Conservation (phyloP, 306 rosid species). For the Dicorynia guianensis region DNA sequence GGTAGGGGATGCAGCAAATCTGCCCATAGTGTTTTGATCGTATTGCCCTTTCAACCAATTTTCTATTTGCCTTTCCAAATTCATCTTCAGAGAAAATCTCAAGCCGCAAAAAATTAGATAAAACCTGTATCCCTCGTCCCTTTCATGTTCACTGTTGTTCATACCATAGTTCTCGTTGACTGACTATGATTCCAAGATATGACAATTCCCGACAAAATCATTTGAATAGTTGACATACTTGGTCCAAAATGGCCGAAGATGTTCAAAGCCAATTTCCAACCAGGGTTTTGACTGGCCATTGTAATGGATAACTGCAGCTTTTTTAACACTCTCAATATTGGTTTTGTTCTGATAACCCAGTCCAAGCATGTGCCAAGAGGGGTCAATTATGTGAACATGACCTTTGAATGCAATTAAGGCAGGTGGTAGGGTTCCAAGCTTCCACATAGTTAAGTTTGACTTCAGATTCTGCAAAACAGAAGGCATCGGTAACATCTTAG, state of each 20-base stretch:
- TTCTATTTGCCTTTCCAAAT: conserved; percentile 57
- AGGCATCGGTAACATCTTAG: conserved; percentile 33
- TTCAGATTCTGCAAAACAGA: conserved; percentile 73
- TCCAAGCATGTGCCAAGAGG: conserved; percentile 97
- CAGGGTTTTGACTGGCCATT: conserved; percentile 99
- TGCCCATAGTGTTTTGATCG: conserved; percentile 44
- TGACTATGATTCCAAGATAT: conserved; percentile 88
- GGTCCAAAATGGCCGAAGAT: conserved; percentile 96
- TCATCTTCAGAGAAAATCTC: conserved; percentile 52
- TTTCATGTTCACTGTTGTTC: conserved; percentile 40
- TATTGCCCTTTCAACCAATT: conserved; percentile 55
- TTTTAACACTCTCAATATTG: conserved; percentile 61
- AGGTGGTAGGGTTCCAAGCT: conserved; percentile 97
- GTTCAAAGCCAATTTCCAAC: conserved; percentile 95
- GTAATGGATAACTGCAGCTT: conserved; percentile 96
- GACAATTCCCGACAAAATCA: conserved; percentile 91
- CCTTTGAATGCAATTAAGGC: conserved; percentile 96
- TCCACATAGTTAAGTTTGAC: conserved; percentile 93
- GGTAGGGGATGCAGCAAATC: conserved; percentile 56
- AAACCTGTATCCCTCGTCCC: conserved; percentile 50
- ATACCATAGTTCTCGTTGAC: conserved; percentile 46
- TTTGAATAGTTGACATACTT: conserved; percentile 89
- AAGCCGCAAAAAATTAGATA: conserved; percentile 57
- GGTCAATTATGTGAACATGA: conserved; percentile 86
- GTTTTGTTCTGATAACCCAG: conserved; percentile 96